phyloP scores from a whole-genome alignment of 2,329 filamentous ascomycete species.

The Neopestalotiopsis sp. region DNA sequence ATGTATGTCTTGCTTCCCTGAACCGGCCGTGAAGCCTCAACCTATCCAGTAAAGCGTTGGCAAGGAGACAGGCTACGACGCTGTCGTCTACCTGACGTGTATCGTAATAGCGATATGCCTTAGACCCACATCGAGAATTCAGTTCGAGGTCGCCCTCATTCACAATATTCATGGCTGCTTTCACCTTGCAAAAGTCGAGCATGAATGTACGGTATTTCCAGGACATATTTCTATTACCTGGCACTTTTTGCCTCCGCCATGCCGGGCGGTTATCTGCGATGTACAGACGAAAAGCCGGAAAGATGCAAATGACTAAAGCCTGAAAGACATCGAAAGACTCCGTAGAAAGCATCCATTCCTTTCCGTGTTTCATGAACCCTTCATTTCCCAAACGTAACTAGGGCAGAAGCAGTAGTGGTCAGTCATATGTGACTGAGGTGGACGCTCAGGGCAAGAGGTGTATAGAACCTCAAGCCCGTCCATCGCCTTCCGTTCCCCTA shows the following conservation, averaged over 20 bases:
- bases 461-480: slow-evolving; percentile 25
- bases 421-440: slow-evolving; percentile 29
- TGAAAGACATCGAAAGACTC: slow-evolving; percentile 37
- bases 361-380: slow-evolving; percentile 28
- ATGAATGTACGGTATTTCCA: not conserved
- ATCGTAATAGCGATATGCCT: too few species aligned
- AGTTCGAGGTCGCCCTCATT: too few species aligned
- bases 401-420: slow-evolving; percentile 32
- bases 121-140: too few species aligned
- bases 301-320: slow-evolving; percentile 29
- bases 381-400: slow-evolving; percentile 28
- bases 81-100: too few species aligned
- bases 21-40: too few species aligned
- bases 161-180: not conserved
- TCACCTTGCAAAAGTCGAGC: too few species aligned
- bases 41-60: too few species aligned
- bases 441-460: slow-evolving; percentile 31
- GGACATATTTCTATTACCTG: slow-evolving; percentile 19
- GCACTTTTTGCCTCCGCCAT: slow-evolving; percentile 15
- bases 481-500: slow-evolving; percentile 34
- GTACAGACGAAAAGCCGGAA: slow-evolving; percentile 21
- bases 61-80: too few species aligned
- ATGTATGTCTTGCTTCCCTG: too few species aligned
- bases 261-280: slow-evolving; percentile 21
- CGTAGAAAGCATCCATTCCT: slow-evolving; percentile 30